Evolutionary conservation across 371 early-diverging fungal species (phyloP).

Genomic region (Haplosporangium sp.): DNA sequence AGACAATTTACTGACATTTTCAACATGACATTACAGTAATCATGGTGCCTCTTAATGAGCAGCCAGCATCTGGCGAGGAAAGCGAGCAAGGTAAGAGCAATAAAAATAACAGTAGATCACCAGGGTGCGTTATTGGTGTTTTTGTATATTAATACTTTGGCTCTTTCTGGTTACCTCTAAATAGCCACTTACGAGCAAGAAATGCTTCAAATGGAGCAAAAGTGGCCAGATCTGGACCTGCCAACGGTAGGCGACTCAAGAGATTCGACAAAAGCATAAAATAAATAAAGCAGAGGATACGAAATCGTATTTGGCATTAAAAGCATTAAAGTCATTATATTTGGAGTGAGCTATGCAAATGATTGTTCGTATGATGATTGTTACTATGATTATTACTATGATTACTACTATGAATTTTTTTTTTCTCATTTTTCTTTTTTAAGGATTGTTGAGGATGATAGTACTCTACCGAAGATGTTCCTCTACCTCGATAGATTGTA

Average conservation of each 20-base stretch:
- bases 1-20: too few relatives aligned
- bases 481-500: conserved; percentile 31
- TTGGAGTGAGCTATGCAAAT: neutral
- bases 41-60: conserved; percentile 38
- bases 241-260: conserved; percentile 18
- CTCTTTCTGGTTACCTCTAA: neutral
- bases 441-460: neutral
- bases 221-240: conserved; percentile 44
- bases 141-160: neutral
- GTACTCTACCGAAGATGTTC: conserved; percentile 24
- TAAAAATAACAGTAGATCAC: neutral
- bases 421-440: too few relatives aligned
- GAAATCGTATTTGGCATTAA: neutral
- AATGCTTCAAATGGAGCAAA: conserved; percentile 34
- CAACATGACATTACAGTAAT: conserved; percentile 9
- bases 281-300: conserved; percentile 1
- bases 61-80: conserved; percentile 39
- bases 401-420: too few relatives aligned
- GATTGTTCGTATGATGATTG: neutral
- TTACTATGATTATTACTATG: too few relatives aligned
- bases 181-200: conserved; percentile 45
- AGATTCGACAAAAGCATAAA: conserved; percentile 8
- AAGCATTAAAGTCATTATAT: conserved; percentile 8
- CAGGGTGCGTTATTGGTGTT: neutral
- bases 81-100: conserved; percentile 35